Evolutionary conservation across 345 rosid species (phyloP).

Genomic region (Gossypium herbaceum): DNA sequence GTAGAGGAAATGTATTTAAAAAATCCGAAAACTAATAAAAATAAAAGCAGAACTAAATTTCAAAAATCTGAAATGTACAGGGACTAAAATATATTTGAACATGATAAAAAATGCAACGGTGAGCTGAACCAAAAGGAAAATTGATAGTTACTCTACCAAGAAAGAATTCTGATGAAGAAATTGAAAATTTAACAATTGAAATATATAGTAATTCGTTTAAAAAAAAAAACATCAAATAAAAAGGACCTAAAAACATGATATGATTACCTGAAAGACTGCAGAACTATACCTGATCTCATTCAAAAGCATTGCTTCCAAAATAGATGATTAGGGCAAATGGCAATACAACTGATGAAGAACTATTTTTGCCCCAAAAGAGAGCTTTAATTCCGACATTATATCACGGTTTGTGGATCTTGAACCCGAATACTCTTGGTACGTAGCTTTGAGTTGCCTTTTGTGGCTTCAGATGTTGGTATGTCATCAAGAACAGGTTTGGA

Average conservation of each 20-base stretch:
- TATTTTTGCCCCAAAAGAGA: constrained; percentile 15
- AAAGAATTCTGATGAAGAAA: constrained; percentile 5
- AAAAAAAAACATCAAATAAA: neutral
- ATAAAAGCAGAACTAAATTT: too few relatives aligned
- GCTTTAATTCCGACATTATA: constrained; percentile 29
- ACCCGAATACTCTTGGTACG: constrained; percentile 91
- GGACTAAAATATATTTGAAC: too few relatives aligned
- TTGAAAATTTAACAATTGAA: constrained; percentile 20
- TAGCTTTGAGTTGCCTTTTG: constrained; percentile 76
- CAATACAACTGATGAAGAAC: constrained; percentile 11
- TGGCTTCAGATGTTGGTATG: constrained; percentile 87
- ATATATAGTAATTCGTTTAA: constrained; percentile 18
- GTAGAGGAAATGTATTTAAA: too few relatives aligned
- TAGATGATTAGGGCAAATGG: constrained; percentile 13
- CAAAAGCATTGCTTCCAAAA: constrained; percentile 21
- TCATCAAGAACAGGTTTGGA: constrained; percentile 91
- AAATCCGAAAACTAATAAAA: too few relatives aligned
- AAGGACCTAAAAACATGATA: constrained; percentile 13
- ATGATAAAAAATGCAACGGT: neutral
- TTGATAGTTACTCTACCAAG: constrained; percentile 8
- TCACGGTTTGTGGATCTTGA: constrained; percentile 85
- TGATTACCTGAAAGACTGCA: constrained; percentile 14
- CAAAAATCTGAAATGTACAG: too few relatives aligned
- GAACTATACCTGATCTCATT: constrained; percentile 19
- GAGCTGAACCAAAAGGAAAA: neutral